phyloP scores from a whole-genome alignment of 2,329 filamentous ascomycete species.

The Alternaria brassicicola region DNA sequence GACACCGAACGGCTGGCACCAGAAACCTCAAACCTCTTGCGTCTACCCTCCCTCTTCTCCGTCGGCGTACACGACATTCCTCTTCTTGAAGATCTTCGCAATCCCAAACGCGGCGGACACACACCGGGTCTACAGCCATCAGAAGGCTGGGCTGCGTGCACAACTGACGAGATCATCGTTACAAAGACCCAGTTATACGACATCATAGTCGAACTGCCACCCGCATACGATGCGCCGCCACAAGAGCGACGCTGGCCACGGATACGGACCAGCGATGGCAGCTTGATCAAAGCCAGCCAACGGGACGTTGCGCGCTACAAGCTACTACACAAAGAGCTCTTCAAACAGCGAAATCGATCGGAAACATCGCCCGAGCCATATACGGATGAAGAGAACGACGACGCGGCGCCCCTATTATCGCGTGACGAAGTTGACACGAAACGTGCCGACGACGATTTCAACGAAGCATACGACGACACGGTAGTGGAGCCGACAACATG shows the following conservation, averaged over 20 bases:
- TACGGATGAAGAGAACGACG: conserved; percentile 32
- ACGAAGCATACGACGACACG: conserved; percentile 45
- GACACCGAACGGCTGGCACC: conserved; percentile 72
- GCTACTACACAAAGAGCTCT: conserved; percentile 44
- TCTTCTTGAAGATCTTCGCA: conserved; percentile 68
- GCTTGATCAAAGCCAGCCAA: conserved; percentile 81
- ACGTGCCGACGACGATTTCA: conserved; percentile 43
- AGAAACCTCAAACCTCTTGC: conserved; percentile 63
- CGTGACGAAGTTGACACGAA: conserved; percentile 33
- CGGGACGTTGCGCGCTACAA: conserved; percentile 79
- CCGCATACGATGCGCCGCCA: conserved; percentile 60
- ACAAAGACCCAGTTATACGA: conserved; percentile 90
- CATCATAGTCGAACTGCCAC: conserved; percentile 81
- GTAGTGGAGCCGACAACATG: conserved; percentile 64
- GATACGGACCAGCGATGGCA: conserved; percentile 68
- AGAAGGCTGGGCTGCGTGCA: conserved; percentile 89
- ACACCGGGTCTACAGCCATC: conserved; percentile 50
- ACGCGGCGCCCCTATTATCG: conserved; percentile 29
- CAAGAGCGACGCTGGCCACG: conserved; percentile 73
- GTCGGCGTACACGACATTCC: conserved; percentile 93
- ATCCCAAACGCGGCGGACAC: conserved; percentile 43
- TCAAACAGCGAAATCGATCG: conserved; percentile 38
- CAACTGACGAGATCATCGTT: conserved; percentile 89
- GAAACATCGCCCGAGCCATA: conserved; percentile 27
- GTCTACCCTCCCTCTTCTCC: conserved; percentile 85